Evolutionary conservation across 1,139 yeast species (phyloP), one percentile per base, ranked within the genome.

Genomic region (Hansenula anomala): DNA sequence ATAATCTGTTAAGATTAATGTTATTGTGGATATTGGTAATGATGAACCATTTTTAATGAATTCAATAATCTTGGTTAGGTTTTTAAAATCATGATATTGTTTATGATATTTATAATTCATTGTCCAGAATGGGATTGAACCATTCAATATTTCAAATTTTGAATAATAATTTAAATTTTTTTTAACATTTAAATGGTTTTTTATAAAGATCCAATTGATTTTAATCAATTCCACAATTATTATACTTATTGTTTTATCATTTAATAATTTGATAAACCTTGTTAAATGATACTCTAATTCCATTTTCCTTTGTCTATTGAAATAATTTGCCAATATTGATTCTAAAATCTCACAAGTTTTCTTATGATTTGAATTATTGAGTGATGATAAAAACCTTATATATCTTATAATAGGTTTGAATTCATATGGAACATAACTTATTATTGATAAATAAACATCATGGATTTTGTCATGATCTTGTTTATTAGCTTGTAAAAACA

Each of bases 71-170:
- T 59, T 60, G 26, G 63, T 57, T 31, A 79, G 49, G 47, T 75
- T 75, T 22, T 51, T 52, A 33, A 67, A 62, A 45, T 78, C 74
- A 24, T 64, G 61, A 36, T 64, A 63, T 0, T 48, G 40, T 23
- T 66, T 54, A 47, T 80, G 84, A 50, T 71, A 77, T 35, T 75
- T 72, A 41, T 80, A 67, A 45, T 61, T 78, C 34, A 71, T 68
- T 16, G 61, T 57, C 89, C 89, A 82, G 47, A 79, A 82, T 18
- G 66, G 54, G 4, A 59, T 56, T 2, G 78, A 73, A 6, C 60
- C 53, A 20, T 36, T 59, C 58, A 26, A 79, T 51, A 3, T 63
- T 50, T 60, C 55, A 18, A 64, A 60, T 20, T 62, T 63, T 42
- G 72, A 61, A 46, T 66, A 70, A 13, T 56, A 55, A 43, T 69